phyloP scores from a whole-genome alignment of 2,329 filamentous ascomycete species.

The Fusarium pseudoanthophilum region DNA sequence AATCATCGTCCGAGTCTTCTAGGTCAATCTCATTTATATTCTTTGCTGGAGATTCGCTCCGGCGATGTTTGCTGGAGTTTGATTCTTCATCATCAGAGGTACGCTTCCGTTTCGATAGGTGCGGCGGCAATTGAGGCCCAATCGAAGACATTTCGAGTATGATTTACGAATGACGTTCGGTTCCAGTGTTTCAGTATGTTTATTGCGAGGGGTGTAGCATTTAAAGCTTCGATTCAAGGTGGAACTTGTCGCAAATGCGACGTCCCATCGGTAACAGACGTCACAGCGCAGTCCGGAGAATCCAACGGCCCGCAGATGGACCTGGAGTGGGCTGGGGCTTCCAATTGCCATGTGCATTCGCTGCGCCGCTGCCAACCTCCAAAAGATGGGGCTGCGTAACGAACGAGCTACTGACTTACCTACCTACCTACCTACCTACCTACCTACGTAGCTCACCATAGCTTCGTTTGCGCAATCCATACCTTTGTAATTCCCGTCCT shows the following conservation, averaged over 20 bases:
- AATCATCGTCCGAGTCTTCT: constrained; percentile 56
- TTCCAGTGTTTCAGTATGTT: constrained; percentile 8
- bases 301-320: constrained; percentile 41
- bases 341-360: constrained; percentile 14
- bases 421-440: constrained; percentile 15
- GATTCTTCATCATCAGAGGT: constrained; percentile 50
- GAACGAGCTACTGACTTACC: constrained; percentile 33
- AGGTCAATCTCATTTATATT: constrained; percentile 63
- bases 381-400: constrained; percentile 39
- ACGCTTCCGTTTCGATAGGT: constrained; percentile 72
- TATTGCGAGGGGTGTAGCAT: constrained; percentile 22
- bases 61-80: constrained; percentile 58
- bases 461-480: constrained; percentile 34
- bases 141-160: constrained; percentile 69
- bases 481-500: constrained; percentile 17
- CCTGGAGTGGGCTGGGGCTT: constrained; percentile 1
- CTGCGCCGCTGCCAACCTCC: constrained; percentile 39
- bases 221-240: constrained; percentile 27
- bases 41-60: constrained; percentile 44
- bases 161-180: neutral
- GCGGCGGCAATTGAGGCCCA: constrained; percentile 75
- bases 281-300: constrained; percentile 45
- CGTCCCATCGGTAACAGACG: constrained; percentile 35
- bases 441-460: constrained; percentile 39
- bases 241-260: constrained; percentile 29